Conservation (phyloP, 208 protist species). For the Kentomonas sorsogonicus region DNA sequence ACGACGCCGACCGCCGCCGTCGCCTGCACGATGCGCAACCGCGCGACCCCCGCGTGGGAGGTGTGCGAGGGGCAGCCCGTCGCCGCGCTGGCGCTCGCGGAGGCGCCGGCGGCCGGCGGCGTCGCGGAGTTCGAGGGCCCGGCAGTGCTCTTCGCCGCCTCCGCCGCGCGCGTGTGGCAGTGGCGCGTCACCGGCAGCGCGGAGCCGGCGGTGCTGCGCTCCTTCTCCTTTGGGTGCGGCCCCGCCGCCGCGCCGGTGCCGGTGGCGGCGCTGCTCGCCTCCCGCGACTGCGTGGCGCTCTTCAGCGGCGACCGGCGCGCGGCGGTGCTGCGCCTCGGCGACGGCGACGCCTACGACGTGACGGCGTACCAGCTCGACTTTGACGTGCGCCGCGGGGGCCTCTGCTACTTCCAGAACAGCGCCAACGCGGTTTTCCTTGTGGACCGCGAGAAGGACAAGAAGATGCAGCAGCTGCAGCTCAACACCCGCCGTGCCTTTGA, state of each 20-base stretch:
- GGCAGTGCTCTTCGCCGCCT: constrained; percentile 50
- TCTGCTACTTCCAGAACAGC: too few relatives aligned
- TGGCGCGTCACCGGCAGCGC: constrained; percentile 65
- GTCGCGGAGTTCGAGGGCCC: constrained; percentile 18
- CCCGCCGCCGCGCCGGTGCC: background rate
- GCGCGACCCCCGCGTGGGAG: constrained; percentile 69
- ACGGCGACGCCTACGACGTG: constrained; percentile 14
- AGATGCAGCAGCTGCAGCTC: too few relatives aligned
- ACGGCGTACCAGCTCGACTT: constrained; percentile 36
- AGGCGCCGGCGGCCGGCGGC: constrained; percentile 9
- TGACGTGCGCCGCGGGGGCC: constrained; percentile 9
- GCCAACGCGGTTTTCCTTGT: constrained; percentile 35
- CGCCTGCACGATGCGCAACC: constrained; percentile 79
- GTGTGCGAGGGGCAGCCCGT: constrained; percentile 54
- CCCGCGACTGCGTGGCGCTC: constrained; percentile 57
- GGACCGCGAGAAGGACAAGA: constrained; percentile 23
- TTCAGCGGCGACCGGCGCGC: constrained; percentile 57
- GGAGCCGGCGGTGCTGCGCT: constrained; percentile 64
- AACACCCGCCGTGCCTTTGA: too few relatives aligned
- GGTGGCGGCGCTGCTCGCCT: constrained; percentile 26
- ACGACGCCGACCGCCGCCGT: constrained; percentile 51
- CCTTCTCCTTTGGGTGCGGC: constrained; percentile 35
- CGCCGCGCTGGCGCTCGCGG: constrained; percentile 51
- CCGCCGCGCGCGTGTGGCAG: constrained; percentile 34
- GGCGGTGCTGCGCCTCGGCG: constrained; percentile 36